Conservation (phyloP, 495 filamentous ascomycete genomes). For the Neurospora pannonica region DNA sequence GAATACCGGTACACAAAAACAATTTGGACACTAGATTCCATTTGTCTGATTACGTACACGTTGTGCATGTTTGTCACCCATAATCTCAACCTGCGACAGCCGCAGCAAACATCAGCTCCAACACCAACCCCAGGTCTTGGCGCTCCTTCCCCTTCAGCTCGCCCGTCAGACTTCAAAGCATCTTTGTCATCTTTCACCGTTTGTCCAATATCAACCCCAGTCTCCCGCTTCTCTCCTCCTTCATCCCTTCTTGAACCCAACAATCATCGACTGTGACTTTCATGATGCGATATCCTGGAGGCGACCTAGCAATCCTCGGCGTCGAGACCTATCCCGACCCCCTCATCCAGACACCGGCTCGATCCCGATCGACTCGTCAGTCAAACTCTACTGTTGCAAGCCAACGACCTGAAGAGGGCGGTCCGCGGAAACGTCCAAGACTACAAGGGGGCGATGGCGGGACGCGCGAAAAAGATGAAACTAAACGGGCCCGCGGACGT, state of each 20-base stretch:
- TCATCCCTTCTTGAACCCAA: neutral
- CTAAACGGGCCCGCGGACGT: slow-evolving; percentile 50
- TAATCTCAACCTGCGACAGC: neutral
- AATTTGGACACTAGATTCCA: neutral
- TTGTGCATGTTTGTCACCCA: neutral
- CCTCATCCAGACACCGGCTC: slow-evolving; percentile 5
- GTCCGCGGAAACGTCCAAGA: slow-evolving; percentile 21
- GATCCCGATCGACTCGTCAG: neutral
- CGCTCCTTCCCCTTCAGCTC: neutral
- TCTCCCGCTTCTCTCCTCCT: neutral
- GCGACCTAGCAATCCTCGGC: slow-evolving; percentile 37
- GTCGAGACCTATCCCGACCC: slow-evolving; percentile 36
- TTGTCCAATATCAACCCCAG: neutral
- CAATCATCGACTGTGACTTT: neutral
- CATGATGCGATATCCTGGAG: slow-evolving; percentile 25
- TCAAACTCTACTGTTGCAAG: neutral
- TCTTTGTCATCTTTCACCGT: neutral
- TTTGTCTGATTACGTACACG: neutral
- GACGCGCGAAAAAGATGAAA: slow-evolving; percentile 27
- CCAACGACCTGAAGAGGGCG: slow-evolving; percentile 10
- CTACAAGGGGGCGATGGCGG: slow-evolving; percentile 5
- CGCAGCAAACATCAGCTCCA: neutral
- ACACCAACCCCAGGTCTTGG: neutral
- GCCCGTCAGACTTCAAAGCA: neutral
- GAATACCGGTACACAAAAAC: neutral